Conservation (phyloP, 2,329 filamentous ascomycete species). For the Domatiomyces catenatus region DNA sequence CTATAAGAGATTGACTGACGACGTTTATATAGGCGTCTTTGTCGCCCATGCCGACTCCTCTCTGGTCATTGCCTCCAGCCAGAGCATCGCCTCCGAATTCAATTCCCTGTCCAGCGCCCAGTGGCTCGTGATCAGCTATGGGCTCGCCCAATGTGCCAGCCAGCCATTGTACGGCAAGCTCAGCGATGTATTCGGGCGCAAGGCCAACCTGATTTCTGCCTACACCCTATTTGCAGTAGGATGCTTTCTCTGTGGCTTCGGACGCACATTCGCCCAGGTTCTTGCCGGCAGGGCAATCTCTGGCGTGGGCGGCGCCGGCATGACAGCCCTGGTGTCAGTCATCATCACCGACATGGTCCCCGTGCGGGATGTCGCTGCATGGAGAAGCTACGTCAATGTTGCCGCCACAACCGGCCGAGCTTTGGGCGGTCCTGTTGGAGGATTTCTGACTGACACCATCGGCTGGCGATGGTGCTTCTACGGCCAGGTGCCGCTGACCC, state of each 20-base stretch:
- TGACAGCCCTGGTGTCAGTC: slow-evolving; percentile 30
- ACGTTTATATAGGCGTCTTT: slow-evolving; percentile 38
- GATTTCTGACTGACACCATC: slow-evolving; percentile 44
- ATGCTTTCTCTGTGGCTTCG: slow-evolving; percentile 26
- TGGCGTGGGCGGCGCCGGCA: slow-evolving; percentile 32
- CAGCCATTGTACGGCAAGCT: slow-evolving; percentile 32
- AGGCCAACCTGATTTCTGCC: slow-evolving; percentile 24
- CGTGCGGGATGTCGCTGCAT: slow-evolving; percentile 32
- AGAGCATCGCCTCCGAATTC: slow-evolving; percentile 35
- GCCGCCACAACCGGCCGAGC: slow-evolving; percentile 35
- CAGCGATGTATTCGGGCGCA: slow-evolving; percentile 32
- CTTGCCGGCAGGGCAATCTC: slow-evolving; percentile 25
- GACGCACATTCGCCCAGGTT: slow-evolving; percentile 24
- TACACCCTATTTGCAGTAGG: slow-evolving; percentile 30
- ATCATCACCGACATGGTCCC: slow-evolving; percentile 36
- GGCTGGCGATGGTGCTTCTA: slow-evolving; percentile 53
- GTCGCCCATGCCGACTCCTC: slow-evolving; percentile 50
- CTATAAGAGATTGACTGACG: neutral
- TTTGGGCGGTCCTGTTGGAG: slow-evolving; percentile 42
- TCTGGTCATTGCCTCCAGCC: slow-evolving; percentile 51
- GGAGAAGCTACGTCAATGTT: slow-evolving; percentile 38
- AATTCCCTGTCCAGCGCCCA: slow-evolving; percentile 26
- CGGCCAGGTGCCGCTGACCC: slow-evolving; percentile 41
- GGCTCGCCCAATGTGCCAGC: slow-evolving; percentile 27
- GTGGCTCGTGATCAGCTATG: slow-evolving; percentile 32